Conservation (phyloP, 306 rosid genomes). For the Notholithocarpus densiflorus region DNA sequence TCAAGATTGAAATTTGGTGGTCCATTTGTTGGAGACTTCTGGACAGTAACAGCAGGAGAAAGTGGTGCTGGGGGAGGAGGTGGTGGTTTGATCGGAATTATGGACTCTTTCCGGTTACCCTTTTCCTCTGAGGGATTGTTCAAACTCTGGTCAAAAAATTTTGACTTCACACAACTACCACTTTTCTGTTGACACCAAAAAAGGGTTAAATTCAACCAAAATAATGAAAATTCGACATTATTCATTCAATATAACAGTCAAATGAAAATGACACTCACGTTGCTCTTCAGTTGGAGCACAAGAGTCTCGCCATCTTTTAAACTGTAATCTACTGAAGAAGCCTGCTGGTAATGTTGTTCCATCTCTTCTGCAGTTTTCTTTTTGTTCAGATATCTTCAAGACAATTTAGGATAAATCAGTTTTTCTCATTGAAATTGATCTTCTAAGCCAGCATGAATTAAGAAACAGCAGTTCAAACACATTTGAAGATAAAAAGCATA, state of each 20-base stretch:
- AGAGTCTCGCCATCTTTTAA: conserved; percentile 94
- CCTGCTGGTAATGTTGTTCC: conserved; percentile 86
- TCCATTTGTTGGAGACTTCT: conserved; percentile 33
- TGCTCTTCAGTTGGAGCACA: conserved; percentile 73
- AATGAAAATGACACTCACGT: conserved; percentile 38
- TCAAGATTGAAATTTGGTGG: conserved; percentile 51
- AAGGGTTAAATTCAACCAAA: conserved; percentile 2
- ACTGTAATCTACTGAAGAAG: conserved; percentile 85
- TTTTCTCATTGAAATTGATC: background rate
- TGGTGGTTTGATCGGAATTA: conserved; percentile 57
- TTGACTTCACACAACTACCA: conserved; percentile 51
- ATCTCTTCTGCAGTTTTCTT: conserved; percentile 97
- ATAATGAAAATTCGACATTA: background rate
- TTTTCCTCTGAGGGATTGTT: conserved; percentile 52
- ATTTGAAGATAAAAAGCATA: conserved; percentile 7
- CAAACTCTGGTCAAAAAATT: conserved; percentile 51
- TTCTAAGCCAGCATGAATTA: background rate
- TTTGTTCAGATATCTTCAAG: conserved; percentile 74
- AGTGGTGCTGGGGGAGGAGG: conserved; percentile 83
- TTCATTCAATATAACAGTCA: background rate
- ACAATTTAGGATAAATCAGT: conserved; percentile 19
- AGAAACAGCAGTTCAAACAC: conserved; percentile 6
- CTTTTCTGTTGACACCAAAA: conserved; percentile 53
- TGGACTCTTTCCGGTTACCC: conserved; percentile 47
- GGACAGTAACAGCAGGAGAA: conserved; percentile 44